Conservation (phyloP, 2,329 filamentous ascomycete genomes). For the Cercospora sesami region DNA sequence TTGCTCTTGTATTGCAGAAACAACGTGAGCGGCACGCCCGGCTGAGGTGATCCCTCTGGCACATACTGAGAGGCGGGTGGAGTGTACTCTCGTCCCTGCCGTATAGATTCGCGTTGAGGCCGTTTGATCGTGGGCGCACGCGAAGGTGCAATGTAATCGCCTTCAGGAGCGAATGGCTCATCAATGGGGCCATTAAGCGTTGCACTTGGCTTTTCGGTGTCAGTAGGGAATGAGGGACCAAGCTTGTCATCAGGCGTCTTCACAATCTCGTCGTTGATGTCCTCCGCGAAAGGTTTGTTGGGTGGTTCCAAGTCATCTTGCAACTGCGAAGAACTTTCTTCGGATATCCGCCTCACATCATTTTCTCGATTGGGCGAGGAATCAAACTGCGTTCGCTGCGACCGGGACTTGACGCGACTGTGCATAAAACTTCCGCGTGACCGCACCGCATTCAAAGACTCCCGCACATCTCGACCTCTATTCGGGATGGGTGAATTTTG, state of each 20-base stretch:
- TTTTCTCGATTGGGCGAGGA: slow-evolving; percentile 60
- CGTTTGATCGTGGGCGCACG: slow-evolving; percentile 18
- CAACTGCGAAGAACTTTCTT: slow-evolving; percentile 55
- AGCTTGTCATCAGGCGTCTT: slow-evolving; percentile 69
- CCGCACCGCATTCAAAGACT: slow-evolving; percentile 75
- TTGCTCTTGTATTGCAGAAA: slow-evolving; percentile 97
- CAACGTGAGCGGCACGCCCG: slow-evolving; percentile 83
- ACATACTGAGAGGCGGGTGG: slow-evolving; percentile 47
- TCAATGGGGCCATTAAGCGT: slow-evolving; percentile 41
- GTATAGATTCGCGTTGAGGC: slow-evolving; percentile 19
- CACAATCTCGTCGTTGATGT: slow-evolving; percentile 48
- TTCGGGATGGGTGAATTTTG: slow-evolving; percentile 84
- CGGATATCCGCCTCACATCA: slow-evolving; percentile 58
- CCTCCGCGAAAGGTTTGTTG: slow-evolving; percentile 21
- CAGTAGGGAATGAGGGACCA: slow-evolving; percentile 37
- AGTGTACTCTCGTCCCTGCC: slow-evolving; percentile 33
- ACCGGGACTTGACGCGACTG: slow-evolving; percentile 32
- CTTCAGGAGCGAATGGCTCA: slow-evolving; percentile 31
- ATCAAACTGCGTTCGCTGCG: slow-evolving; percentile 47
- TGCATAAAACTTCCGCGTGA: slow-evolving; percentile 54
- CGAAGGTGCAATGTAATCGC: slow-evolving; percentile 17
- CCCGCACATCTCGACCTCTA: slow-evolving; percentile 76
- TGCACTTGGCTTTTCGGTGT: slow-evolving; percentile 30
- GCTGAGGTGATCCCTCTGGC: slow-evolving; percentile 64
- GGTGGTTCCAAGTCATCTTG: slow-evolving; percentile 36